A percentile compares a stretch with the other conserved stretches of the same genome.
These are phyloP conservation scores for Phytophthora crassamura DNA, from an alignment of 352 stramenopile species.

Conservation along the genomic window DNA sequence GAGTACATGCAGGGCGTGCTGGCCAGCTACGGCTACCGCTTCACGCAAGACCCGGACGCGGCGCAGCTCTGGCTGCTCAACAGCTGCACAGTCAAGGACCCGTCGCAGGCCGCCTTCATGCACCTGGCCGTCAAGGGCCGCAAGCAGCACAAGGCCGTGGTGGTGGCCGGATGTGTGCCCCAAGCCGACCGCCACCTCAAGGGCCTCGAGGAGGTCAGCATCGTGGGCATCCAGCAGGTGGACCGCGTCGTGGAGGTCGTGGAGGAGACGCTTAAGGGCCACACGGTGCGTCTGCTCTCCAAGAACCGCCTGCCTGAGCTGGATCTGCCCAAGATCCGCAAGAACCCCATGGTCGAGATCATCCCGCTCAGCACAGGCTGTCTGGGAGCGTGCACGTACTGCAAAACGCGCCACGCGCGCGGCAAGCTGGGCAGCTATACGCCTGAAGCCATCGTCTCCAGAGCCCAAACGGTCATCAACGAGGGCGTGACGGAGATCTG, in stretches of 20 bases:
- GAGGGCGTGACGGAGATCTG: constrained; percentile 93
- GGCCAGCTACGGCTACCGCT: constrained; percentile 89
- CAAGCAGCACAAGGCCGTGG: constrained; percentile 81
- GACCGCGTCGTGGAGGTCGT: constrained; percentile 93
- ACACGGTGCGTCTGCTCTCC: constrained; percentile 86
- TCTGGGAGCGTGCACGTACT: constrained; percentile 94
- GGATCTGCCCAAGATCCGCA: constrained; percentile 93
- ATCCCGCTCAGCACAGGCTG: constrained; percentile 93
- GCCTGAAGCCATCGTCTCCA: constrained; percentile 75
- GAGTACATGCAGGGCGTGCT: constrained; percentile 95
- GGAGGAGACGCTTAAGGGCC: constrained; percentile 91
- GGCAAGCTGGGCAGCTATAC: constrained; percentile 91
- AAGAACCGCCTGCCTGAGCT: constrained; percentile 86
- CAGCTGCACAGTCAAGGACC: constrained; percentile 95
- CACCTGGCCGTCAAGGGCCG: constrained; percentile 88
- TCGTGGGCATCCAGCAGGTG: constrained; percentile 93
- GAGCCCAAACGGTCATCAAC: constrained; percentile 67
- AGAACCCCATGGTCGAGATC: constrained; percentile 94
- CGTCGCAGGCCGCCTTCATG: constrained; percentile 91
- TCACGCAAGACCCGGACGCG: constrained; percentile 74
- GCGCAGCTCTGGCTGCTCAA: constrained; percentile 93
- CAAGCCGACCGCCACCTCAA: constrained; percentile 89
- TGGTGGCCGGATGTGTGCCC: constrained; percentile 92
- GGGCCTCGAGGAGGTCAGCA: constrained; percentile 83
- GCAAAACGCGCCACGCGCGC: constrained; percentile 93